These are phyloP conservation scores for Sextonia rubra DNA, from an alignment of 164 flowering plant species.

Conservation along the genomic window DNA sequence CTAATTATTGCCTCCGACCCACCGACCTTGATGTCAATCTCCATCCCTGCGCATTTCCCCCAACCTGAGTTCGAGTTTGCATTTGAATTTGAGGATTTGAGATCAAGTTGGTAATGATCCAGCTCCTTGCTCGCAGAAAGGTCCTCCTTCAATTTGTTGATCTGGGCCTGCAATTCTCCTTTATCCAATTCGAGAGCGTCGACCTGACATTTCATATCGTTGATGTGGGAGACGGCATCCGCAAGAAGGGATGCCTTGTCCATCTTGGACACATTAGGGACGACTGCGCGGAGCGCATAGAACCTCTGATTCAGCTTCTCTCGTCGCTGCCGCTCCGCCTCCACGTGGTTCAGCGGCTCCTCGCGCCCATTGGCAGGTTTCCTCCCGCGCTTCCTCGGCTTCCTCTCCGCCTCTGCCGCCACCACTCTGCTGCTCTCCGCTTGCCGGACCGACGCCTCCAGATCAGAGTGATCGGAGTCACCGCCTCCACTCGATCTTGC, in stretches of 20 bases:
- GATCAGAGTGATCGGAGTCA: constrained; percentile 84
- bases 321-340: constrained; percentile 90
- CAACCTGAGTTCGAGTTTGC: background rate
- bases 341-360: constrained; percentile 93
- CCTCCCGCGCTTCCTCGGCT: constrained; percentile 78
- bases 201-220: constrained; percentile 61
- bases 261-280: constrained; percentile 96
- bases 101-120: background rate
- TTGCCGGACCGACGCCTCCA: constrained; percentile 75
- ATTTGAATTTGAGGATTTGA: constrained; percentile 7
- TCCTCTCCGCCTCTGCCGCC: constrained; percentile 58
- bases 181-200: constrained; percentile 46
- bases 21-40: constrained; percentile 74
- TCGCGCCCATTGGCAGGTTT: constrained; percentile 94
- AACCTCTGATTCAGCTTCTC: constrained; percentile 95
- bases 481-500: constrained; percentile 34
- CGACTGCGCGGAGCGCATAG: constrained; percentile 88
- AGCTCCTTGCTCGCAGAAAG: constrained; percentile 20
- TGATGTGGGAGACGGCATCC: constrained; percentile 80
- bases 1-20: constrained; percentile 86
- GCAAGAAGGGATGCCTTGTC: constrained; percentile 94
- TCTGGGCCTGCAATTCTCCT: constrained; percentile 45
- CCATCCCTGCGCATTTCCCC: constrained; percentile 36
- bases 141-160: constrained; percentile 55
- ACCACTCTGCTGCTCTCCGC: constrained; percentile 53